Evolutionary conservation across 306 rosid species (phyloP).

Genomic region (Pterocarpus santalinus): DNA sequence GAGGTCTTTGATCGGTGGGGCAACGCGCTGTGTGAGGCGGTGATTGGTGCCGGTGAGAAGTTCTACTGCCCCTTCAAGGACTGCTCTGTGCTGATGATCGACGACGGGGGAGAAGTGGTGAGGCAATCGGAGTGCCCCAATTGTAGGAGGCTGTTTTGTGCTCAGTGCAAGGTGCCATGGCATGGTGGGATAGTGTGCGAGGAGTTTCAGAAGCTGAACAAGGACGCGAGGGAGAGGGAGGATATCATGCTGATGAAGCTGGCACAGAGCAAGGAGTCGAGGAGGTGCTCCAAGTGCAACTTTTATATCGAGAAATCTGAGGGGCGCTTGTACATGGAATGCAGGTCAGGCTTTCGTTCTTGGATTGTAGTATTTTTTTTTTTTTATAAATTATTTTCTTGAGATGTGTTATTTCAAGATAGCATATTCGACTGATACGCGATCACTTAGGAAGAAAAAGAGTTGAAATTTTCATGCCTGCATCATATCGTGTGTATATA

Average conservation of each 20-base stretch:
- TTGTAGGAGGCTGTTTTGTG: conserved; percentile 61
- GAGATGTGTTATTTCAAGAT: no score
- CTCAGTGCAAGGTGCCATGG: conserved; percentile 59
- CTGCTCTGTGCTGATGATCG: conserved; percentile 53
- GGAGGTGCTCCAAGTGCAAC: conserved; percentile 52
- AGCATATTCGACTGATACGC: no score
- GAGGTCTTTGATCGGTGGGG: conserved; percentile 62
- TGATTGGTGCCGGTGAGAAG: conserved; percentile 36
- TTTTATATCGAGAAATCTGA: conserved; percentile 50
- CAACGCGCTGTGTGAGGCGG: conserved; percentile 50
- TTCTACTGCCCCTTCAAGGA: conserved; percentile 58
- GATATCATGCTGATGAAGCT: conserved; percentile 58
- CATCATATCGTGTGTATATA: no score
- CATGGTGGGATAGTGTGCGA: conserved; percentile 44
- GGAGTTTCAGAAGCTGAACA: conserved; percentile 53
- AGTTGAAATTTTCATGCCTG: no score
- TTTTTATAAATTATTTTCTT: no score
- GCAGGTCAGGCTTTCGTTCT: conserved; percentile 50
- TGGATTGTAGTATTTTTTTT: not conserved
- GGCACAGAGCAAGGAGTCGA: conserved; percentile 49
- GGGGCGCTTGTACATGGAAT: conserved; percentile 56
- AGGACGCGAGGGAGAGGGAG: conserved; percentile 50
- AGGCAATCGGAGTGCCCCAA: conserved; percentile 50
- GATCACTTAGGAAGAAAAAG: no score
- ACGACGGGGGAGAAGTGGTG: conserved; percentile 44